phyloP scores from a whole-genome alignment of 495 filamentous ascomycete species.

The Lasiosphaeria miniovina region DNA sequence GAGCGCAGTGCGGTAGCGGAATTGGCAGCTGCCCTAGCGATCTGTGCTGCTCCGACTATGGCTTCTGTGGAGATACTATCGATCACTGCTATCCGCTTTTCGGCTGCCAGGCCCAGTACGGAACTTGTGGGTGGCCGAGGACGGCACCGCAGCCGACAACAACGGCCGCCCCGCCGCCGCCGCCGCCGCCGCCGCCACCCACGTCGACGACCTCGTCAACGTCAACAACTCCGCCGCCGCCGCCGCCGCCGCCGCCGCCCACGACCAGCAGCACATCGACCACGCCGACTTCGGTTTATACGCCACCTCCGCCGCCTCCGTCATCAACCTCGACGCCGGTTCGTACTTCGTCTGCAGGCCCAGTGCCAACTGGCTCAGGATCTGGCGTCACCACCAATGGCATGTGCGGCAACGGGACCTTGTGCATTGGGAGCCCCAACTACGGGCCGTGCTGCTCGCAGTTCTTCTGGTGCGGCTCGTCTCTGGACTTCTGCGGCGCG shows the following conservation, averaged over 20 bases:
- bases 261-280: constrained; percentile 2
- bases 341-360: constrained; percentile 7
- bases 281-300: constrained; percentile 9
- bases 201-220: constrained; percentile 15
- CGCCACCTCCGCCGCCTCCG: not conserved
- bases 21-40: constrained; percentile 22
- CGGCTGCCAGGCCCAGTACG: constrained; percentile 49
- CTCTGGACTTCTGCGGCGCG: constrained; percentile 46
- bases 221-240: constrained; percentile 15
- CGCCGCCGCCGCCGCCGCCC: constrained; percentile 5
- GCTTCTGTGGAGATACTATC: constrained; percentile 47
- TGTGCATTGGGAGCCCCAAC: constrained; percentile 28
- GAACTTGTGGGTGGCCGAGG: constrained; percentile 36
- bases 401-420: constrained; percentile 34
- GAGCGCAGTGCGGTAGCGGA: constrained; percentile 20
- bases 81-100: constrained; percentile 47
- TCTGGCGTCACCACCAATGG: constrained; percentile 30
- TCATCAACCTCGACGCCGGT: not conserved
- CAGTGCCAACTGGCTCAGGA: constrained; percentile 12
- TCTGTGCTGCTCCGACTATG: constrained; percentile 44
- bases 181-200: constrained; percentile 10
- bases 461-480: constrained; percentile 51
- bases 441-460: constrained; percentile 41
- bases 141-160: constrained; percentile 12
- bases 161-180: constrained; percentile 2